A percentile compares a stretch with the other conserved stretches of the same genome.
These are phyloP conservation scores for Syncephalis plumigaleata DNA, from an alignment of 371 early-diverging fungal species.

Conservation along the genomic window DNA sequence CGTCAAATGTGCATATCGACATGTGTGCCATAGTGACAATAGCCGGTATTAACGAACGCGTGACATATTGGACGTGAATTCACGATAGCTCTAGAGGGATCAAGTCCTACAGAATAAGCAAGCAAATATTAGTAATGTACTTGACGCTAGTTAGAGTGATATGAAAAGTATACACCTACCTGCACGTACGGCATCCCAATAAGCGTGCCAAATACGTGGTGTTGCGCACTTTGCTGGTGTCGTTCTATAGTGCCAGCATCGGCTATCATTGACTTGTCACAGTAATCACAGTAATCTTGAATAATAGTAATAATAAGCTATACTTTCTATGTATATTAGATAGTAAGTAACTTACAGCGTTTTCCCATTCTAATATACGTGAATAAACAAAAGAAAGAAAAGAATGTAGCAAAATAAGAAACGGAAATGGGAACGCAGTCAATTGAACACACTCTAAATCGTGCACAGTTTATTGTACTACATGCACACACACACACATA, in stretches of 20 bases:
- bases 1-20: constrained; percentile 8
- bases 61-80: constrained; percentile 3
- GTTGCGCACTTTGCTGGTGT: constrained; percentile 6
- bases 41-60: constrained; percentile 5
- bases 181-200: constrained; percentile 7
- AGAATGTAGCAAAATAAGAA: too few species aligned
- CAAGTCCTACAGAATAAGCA: background rate
- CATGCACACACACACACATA: too few species aligned
- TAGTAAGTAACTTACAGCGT: too few species aligned
- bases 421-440: too few species aligned
- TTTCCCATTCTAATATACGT: too few species aligned
- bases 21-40: constrained; percentile 8
- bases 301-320: background rate
- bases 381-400: too few species aligned
- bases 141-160: background rate
- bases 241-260: constrained; percentile 5
- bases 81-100: background rate
- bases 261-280: constrained; percentile 6
- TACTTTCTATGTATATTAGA: too few species aligned
- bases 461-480: too few species aligned
- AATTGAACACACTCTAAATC: too few species aligned
- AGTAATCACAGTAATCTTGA: constrained; percentile 10
- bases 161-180: too few species aligned
- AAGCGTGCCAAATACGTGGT: constrained; percentile 5
- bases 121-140: background rate